These are phyloP conservation scores for Stephania cephalantha DNA, from an alignment of 164 flowering plant species.

Conservation along the genomic window DNA sequence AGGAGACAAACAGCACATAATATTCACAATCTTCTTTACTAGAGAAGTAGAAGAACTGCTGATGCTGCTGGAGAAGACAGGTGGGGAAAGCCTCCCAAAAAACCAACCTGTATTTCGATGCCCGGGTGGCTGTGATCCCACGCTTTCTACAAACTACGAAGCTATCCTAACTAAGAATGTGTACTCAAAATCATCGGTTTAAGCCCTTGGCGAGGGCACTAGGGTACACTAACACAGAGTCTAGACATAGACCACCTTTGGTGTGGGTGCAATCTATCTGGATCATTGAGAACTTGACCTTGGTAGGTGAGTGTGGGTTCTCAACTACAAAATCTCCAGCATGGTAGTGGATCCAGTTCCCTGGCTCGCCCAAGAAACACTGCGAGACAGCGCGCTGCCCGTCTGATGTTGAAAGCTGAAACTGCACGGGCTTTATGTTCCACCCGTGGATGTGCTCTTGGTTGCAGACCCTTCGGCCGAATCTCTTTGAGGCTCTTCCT, in stretches of 20 bases:
- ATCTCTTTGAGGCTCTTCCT: constrained; percentile 55
- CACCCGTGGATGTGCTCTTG: constrained; percentile 72
- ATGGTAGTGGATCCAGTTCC: constrained; percentile 62
- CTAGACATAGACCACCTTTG: constrained; percentile 87
- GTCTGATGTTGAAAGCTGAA: constrained; percentile 58
- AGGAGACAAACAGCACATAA: neutral
- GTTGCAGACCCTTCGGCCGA: constrained; percentile 60
- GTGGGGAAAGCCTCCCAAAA: constrained; percentile 3
- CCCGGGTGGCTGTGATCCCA: neutral
- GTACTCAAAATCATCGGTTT: constrained; percentile 7
- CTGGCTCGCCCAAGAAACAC: constrained; percentile 51
- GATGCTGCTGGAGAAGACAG: neutral
- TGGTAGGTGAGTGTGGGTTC: constrained; percentile 28
- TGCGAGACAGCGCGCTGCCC: constrained; percentile 50
- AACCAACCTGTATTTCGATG: constrained; percentile 7
- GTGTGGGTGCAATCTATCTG: constrained; percentile 95
- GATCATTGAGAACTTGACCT: constrained; percentile 66
- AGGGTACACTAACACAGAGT: constrained; percentile 59
- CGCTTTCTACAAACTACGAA: neutral
- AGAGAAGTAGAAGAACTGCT: neutral
- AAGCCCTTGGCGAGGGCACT: constrained; percentile 25
- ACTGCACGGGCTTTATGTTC: constrained; percentile 68
- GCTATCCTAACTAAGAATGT: constrained; percentile 11
- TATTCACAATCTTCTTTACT: constrained; percentile 1
- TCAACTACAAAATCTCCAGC: constrained; percentile 67